These are phyloP conservation scores for Bonia amplexicaulis DNA, from an alignment of 176 grass and related monocot species.

Conservation along the genomic window DNA sequence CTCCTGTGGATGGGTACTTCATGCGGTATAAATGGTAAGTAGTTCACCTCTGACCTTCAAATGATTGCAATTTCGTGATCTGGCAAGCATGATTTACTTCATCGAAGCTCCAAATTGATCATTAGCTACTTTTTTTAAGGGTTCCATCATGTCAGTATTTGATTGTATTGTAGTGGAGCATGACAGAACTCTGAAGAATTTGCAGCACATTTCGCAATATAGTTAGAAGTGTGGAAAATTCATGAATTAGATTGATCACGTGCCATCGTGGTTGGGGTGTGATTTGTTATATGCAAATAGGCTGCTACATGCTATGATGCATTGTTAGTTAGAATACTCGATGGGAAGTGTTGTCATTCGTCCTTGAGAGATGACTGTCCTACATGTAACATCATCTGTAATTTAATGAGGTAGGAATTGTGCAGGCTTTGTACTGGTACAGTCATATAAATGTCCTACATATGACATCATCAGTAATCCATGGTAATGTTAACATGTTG, in stretches of 20 bases:
- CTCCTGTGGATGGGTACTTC: slow-evolving; percentile 57
- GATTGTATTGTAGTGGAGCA: not conserved
- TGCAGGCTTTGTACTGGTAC: not conserved
- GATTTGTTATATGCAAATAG: not conserved
- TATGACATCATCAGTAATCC: not conserved
- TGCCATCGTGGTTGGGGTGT: not conserved
- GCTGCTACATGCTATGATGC: not conserved
- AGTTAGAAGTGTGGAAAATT: not conserved
- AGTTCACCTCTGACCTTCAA: not conserved
- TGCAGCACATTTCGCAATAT: not conserved
- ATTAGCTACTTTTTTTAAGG: not conserved
- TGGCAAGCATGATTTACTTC: not conserved
- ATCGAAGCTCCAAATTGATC: not conserved
- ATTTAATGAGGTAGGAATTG: not conserved
- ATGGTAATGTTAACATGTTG: no score
- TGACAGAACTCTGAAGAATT: not conserved
- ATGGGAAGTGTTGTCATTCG: not conserved
- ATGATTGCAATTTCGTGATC: not conserved
- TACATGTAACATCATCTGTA: not conserved
- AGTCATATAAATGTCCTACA: not conserved
- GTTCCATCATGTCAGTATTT: not conserved
- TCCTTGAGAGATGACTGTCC: not conserved
- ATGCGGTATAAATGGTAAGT: slow-evolving; percentile 76
- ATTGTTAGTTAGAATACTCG: not conserved
- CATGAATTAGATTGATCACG: not conserved